These are phyloP conservation scores for Apiotrichum siamense DNA, from an alignment of 1,284 basidiomycete genomes.

Conservation along the genomic window DNA sequence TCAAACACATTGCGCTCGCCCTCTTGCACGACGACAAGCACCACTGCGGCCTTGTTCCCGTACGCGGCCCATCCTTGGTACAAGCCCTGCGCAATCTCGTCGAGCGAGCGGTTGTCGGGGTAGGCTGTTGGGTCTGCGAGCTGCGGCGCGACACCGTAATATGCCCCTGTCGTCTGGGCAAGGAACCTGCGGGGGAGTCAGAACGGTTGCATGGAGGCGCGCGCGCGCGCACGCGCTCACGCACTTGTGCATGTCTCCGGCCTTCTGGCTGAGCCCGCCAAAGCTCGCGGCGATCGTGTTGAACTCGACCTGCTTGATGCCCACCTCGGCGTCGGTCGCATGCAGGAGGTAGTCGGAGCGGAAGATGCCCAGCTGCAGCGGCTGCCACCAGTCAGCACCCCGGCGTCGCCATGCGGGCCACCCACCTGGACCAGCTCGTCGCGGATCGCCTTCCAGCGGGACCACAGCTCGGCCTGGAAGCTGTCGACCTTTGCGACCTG, in stretches of 20 bases:
- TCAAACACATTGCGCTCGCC: slow-evolving; percentile 95
- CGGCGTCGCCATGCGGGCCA: slow-evolving; percentile 3
- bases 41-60: slow-evolving; percentile 35
- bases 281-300: slow-evolving; percentile 95
- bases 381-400: slow-evolving; percentile 49
- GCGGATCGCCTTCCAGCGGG: slow-evolving; percentile 69
- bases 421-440: slow-evolving; percentile 53
- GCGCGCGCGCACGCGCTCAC: slow-evolving; percentile 21
- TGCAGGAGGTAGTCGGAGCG: slow-evolving; percentile 95
- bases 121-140: slow-evolving; percentile 56
- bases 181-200: slow-evolving; percentile 56
- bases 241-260: slow-evolving; percentile 71
- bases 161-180: slow-evolving; percentile 55
- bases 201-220: neutral
- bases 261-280: slow-evolving; percentile 69
- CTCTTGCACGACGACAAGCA: slow-evolving; percentile 84
- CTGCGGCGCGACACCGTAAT: slow-evolving; percentile 58
- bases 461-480: slow-evolving; percentile 81
- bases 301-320: slow-evolving; percentile 93
- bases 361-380: slow-evolving; percentile 84
- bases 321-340: slow-evolving; percentile 33
- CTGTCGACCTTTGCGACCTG: slow-evolving; percentile 77
- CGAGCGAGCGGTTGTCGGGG: slow-evolving; percentile 67
- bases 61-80: slow-evolving; percentile 74
- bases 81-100: slow-evolving; percentile 71